Conservation (phyloP, 495 filamentous ascomycete species). For the Friedmanniomyces simplex region DNA sequence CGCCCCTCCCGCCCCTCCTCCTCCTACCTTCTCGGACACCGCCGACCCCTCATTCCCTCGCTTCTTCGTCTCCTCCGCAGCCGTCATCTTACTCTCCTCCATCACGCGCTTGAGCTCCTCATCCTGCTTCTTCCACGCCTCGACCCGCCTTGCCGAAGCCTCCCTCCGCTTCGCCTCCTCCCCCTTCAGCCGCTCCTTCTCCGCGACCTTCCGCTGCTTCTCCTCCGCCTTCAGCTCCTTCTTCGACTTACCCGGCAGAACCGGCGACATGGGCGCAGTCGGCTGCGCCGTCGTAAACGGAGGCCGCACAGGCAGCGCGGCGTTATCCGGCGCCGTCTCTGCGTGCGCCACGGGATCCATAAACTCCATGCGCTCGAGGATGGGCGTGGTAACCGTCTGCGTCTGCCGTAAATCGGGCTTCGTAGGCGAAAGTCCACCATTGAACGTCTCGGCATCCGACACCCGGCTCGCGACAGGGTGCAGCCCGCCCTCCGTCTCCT, state of each 20-base stretch:
- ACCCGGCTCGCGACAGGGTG: constrained; percentile 17
- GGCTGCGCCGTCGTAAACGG: not conserved
- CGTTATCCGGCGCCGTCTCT: constrained; percentile 45
- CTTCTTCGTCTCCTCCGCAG: constrained; percentile 40
- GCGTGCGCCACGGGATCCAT: constrained; percentile 48
- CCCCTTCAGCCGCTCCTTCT: constrained; percentile 49
- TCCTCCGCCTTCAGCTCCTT: constrained; percentile 48
- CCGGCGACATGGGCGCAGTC: constrained; percentile 16
- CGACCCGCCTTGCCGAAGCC: constrained; percentile 40
- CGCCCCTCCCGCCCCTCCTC: constrained; percentile 33
- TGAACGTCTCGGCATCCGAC: constrained; percentile 7
- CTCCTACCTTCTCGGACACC: constrained; percentile 1
- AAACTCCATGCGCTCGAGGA: constrained; percentile 41
- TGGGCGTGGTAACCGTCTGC: constrained; percentile 35
- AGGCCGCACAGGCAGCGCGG: constrained; percentile 24
- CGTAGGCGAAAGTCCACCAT: not conserved
- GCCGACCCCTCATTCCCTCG: constrained; percentile 19
- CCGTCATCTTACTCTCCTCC: constrained; percentile 44
- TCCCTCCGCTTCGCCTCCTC: constrained; percentile 58
- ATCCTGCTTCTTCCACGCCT: constrained; percentile 44
- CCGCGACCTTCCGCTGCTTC: constrained; percentile 27
- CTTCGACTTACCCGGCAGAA: constrained; percentile 30
- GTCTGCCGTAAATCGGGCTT: constrained; percentile 30
- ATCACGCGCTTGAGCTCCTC: constrained; percentile 49
- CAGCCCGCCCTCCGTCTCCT: constrained; percentile 59